Evolutionary conservation across 495 filamentous ascomycete genomes (phyloP), one percentile per base, ranked within the genome.

Genomic region (Aspergillus asperescens): DNA sequence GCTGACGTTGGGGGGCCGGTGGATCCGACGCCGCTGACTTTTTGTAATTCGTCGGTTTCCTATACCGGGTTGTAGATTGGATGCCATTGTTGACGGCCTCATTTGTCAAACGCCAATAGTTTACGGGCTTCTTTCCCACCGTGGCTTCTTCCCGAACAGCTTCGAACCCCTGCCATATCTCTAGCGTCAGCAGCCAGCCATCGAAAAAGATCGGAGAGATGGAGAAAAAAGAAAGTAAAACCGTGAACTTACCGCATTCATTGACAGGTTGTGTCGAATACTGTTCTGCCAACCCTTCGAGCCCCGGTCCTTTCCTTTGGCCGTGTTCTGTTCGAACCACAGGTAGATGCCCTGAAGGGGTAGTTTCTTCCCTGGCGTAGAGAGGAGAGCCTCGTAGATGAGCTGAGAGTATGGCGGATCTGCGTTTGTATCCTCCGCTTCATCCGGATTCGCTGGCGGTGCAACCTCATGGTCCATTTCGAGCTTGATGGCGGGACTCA

Each of bases 231-330:
- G 48, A 44, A 38, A 19, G 10, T 34, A n/a, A n/a, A n/a, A n/a
- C n/a, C n/a, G n/a, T 25, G 12, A 6, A 78, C 88, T 67, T 79
- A 96, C 93, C 34, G 75, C 78, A 62, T 98, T 98, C 93, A 98
- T 98, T 10, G 90, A 96, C 0, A 98, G 72, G 60, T 98, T 98
- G 62, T 98, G 93, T 6, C 93, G 83, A 48, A 98, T 93, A 66
- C 90, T 96, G 69, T 96, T 97, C 68, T 93, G 87, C 93, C 94
- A 97, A 3, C 91, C 94, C 60, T 85, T 88, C 23, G 70, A 76
- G n/a, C 61, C 73, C 13, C 77, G 71, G 31, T 77, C 77, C 39
- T 74, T 84, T 1, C 79, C 82, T 61, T 91, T 94, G 46, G 80
- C 77, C 1, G 89, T 95, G 57, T 95, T 86, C 16, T 84, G 74